These are phyloP conservation scores for Bertia moriformis DNA, from an alignment of 2,329 filamentous ascomycete genomes.

Conservation along the genomic window DNA sequence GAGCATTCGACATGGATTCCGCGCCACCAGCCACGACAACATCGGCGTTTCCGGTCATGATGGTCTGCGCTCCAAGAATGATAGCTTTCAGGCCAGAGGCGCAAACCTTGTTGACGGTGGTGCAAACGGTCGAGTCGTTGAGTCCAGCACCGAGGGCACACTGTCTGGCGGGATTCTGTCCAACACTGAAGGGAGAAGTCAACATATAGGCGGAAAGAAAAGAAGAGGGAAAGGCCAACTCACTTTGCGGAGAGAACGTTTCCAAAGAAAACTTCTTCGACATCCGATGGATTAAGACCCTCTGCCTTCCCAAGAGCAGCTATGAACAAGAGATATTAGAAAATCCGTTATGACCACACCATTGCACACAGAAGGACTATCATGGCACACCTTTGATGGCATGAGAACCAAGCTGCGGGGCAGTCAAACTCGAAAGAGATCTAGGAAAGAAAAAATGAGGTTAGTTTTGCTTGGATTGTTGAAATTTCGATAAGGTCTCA, in stretches of 20 bases:
- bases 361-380: too few relatives aligned
- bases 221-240: constrained; percentile 2
- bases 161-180: constrained; percentile 91
- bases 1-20: constrained; percentile 97
- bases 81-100: constrained; percentile 89
- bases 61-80: constrained; percentile 87
- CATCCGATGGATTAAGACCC: constrained; percentile 72
- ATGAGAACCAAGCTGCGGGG: constrained; percentile 72
- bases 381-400: constrained; percentile 69
- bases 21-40: constrained; percentile 87
- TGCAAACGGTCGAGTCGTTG: constrained; percentile 64
- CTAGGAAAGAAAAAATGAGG: constrained; percentile 29
- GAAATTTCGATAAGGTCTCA: constrained; percentile 6
- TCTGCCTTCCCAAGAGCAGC: constrained; percentile 74
- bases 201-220: constrained; percentile 1
- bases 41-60: constrained; percentile 87
- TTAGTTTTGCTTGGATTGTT: constrained; percentile 3
- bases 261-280: constrained; percentile 94
- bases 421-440: constrained; percentile 74
- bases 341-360: too few relatives aligned
- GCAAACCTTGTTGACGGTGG: constrained; percentile 98
- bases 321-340: too few relatives aligned
- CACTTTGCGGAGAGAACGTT: constrained; percentile 96
- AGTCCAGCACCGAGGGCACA: constrained; percentile 83
- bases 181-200: constrained; percentile 44